Percentiles rank a stretch among this genome's conserved stretches.
These are phyloP conservation scores for Hydrangea macrophylla DNA, from an alignment of 148 eudicot genomes.

Conservation along the genomic window DNA sequence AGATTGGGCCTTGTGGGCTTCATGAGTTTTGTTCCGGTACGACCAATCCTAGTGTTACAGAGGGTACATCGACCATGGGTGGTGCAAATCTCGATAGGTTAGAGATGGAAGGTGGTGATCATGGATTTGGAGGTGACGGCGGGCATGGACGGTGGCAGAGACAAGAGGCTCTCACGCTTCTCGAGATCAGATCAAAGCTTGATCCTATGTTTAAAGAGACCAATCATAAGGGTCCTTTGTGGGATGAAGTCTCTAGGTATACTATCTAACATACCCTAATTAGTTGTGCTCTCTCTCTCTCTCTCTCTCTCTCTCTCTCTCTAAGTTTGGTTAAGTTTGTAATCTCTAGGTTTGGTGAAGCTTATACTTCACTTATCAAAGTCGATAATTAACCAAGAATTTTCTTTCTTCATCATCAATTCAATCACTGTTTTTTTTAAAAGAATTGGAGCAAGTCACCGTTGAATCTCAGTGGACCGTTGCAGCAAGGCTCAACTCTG, in stretches of 20 bases:
- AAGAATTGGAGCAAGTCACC: too few species aligned
- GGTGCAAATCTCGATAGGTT: conserved; percentile 20
- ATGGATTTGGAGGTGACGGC: conserved; percentile 21
- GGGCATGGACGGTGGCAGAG: conserved; percentile 88
- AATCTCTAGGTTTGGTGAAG: too few species aligned
- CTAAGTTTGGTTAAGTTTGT: too few species aligned
- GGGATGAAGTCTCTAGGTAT: conserved; percentile 98
- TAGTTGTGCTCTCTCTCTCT: neutral
- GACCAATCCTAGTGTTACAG: neutral
- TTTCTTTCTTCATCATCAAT: too few species aligned
- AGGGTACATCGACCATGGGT: neutral
- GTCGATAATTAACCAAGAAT: too few species aligned
- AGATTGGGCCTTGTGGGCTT: conserved; percentile 2
- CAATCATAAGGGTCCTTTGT: conserved; percentile 92
- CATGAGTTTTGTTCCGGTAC: conserved; percentile 26
- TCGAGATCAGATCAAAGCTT: conserved; percentile 86
- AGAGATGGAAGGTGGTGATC: conserved; percentile 23
- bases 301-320: conserved; percentile 5
- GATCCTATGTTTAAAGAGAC: conserved; percentile 93
- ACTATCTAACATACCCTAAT: neutral
- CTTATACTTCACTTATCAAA: too few species aligned
- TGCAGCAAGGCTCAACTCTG: too few species aligned
- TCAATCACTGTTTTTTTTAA: too few species aligned
- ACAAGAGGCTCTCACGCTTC: conserved; percentile 84
- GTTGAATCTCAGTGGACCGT: too few species aligned